Base-by-base conservation (phyloP, 768 basidiomycete genomes). In the Filobasidium wieringae region DNA sequence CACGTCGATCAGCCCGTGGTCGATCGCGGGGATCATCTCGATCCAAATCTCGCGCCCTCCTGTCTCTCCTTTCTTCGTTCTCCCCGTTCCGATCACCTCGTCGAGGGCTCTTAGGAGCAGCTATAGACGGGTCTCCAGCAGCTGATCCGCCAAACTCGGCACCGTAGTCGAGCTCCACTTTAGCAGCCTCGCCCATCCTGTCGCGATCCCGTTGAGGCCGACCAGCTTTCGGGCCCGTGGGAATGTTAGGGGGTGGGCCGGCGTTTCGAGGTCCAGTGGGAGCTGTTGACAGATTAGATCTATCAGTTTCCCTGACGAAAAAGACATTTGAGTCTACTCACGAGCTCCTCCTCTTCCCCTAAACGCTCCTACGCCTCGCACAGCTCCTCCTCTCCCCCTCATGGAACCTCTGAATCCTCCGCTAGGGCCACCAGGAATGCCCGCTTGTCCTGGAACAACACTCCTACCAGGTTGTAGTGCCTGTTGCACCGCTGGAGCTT, bases 161-260 rank as follows among this genome's bases (percentile, higher is more conserved):
- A 12, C 60, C 60, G 49, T 61, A 61, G 33, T 61, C 60, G 12
- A 61, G 37, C 14, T 52, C 60, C 11, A 53, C 53, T 37, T 50
- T 59, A 9, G 34, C 26, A 15, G 19, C 29, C 5, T 50, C 60
- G n/a, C 37, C 39, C 29, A 53, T 39, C n/a, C 55, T 27, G 36
- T 61, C 60, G 3, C 60, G 49, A 24, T 57, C 55, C 7, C 55
- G 50, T 32, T 58, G 60, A 30, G 32, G n/a, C 15, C 60, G 54
- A 36, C 47, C 43, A 8, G 60, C 60, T 34, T 61, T 61, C 6
- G 60, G 60, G 14, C 60, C 60, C 17, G 55, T 61, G 15, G 60
- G 60, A 4, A 56, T 49, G 30, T 51, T 50, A 31, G 39, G 26
- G 11, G 31, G 37, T 9, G 53, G 49, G 6, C 49, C 39, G 11